Evolutionary conservation across 768 basidiomycete genomes (phyloP).

Genomic region (Amanita muscaria): DNA sequence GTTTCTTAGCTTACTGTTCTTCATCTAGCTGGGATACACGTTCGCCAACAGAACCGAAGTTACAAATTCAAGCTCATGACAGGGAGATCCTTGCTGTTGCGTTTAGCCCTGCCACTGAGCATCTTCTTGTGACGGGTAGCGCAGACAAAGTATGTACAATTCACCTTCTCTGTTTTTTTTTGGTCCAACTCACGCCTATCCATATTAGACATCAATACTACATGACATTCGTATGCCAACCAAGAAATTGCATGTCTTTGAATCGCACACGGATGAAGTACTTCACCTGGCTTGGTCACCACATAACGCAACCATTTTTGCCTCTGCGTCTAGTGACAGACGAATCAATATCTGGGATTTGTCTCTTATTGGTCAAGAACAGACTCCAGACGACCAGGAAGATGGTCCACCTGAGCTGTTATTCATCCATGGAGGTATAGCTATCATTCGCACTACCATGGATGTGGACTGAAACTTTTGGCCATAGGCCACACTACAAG

Average conservation of each 20-base stretch:
- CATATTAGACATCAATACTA: conserved; percentile 66
- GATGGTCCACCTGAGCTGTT: conserved; percentile 95
- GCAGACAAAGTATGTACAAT: conserved; percentile 91
- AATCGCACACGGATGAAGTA: conserved; percentile 91
- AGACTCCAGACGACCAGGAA: conserved; percentile 96
- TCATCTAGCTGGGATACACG: conserved; percentile 84
- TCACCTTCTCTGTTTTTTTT: conserved; percentile 2
- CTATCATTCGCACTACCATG: conserved; percentile 12
- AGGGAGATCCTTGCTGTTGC: conserved; percentile 87
- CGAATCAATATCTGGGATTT: conserved; percentile 95
- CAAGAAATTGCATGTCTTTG: conserved; percentile 81
- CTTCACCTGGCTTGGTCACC: conserved; percentile 95
- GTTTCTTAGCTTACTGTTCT: conserved; percentile 8
- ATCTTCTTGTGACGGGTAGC: conserved; percentile 83
- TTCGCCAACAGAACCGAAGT: conserved; percentile 54
- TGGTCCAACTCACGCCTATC: not conserved
- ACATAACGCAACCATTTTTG: conserved; percentile 84
- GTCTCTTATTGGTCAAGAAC: conserved; percentile 84
- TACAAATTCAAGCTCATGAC: conserved; percentile 78
- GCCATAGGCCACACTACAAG: conserved; percentile 74
- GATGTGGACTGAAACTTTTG: conserved; percentile 1
- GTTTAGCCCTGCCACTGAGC: conserved; percentile 76
- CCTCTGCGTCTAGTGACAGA: conserved; percentile 89
- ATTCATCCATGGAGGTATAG: conserved; percentile 88
- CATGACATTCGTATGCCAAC: conserved; percentile 78